phyloP scores from a whole-genome alignment of 257 asterid genomes.

The Solanum tacnaense region DNA sequence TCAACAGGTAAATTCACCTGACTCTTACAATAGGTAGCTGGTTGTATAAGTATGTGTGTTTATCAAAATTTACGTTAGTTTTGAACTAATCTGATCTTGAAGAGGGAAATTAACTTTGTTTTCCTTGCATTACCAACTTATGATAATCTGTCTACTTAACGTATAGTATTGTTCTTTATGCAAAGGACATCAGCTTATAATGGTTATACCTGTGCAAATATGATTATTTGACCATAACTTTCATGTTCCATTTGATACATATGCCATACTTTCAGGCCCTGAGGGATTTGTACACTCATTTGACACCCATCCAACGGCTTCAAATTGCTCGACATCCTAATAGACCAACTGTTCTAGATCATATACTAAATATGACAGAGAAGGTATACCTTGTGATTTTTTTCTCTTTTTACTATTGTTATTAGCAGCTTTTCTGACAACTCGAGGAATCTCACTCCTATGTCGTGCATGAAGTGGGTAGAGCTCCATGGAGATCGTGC shows the following conservation, averaged over 20 bases:
- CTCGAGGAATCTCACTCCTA: neutral
- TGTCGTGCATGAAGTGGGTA: slow-evolving; percentile 41
- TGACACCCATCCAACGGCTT: slow-evolving; percentile 77
- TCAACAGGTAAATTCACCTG: slow-evolving; percentile 47
- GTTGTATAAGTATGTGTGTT: neutral
- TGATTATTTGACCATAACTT: neutral
- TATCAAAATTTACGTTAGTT: neutral
- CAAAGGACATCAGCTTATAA: neutral
- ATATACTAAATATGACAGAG: slow-evolving; percentile 70
- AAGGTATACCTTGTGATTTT: slow-evolving; percentile 28
- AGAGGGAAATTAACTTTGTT: neutral
- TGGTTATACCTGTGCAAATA: neutral
- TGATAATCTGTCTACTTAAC: neutral
- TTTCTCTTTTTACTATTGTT: neutral
- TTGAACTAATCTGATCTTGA: neutral
- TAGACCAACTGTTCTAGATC: slow-evolving; percentile 88
- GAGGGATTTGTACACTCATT: slow-evolving; percentile 61
- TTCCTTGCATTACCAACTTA: neutral
- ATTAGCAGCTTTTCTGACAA: neutral
- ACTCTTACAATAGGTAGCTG: neutral
- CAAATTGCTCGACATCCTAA: slow-evolving; percentile 77
- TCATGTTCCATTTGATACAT: neutral
- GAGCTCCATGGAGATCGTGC: slow-evolving; percentile 94
- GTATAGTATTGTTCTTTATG: neutral
- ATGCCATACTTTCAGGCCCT: slow-evolving; percentile 48